Evolutionary conservation across 805 yeast genomes (phyloP).

Genomic region (Ogataea pini): DNA sequence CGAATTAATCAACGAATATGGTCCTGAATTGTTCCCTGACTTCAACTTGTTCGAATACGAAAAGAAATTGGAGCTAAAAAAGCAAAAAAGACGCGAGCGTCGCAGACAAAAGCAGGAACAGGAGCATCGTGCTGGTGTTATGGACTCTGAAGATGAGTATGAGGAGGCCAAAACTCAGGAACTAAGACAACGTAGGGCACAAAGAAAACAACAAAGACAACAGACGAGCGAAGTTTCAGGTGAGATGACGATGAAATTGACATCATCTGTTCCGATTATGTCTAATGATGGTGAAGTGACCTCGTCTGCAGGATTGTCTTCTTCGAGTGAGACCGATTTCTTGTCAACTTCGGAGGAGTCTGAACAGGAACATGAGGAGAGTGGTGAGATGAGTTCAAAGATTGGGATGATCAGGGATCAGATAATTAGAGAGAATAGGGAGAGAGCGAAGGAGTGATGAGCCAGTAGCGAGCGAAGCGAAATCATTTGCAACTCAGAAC

Average conservation of each 20-base stretch:
- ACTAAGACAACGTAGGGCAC: conserved; percentile 44
- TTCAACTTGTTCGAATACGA: conserved; percentile 59
- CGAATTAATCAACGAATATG: conserved; percentile 73
- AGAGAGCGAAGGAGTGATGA: conserved; percentile 7
- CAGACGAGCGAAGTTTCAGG: conserved; percentile 16
- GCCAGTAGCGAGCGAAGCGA: not conserved
- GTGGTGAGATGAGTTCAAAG: conserved; percentile 2
- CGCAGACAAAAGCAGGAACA: conserved; percentile 25
- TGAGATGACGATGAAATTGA: conserved; percentile 41
- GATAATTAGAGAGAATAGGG: conserved; percentile 33
- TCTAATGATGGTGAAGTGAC: conserved; percentile 42
- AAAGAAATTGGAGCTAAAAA: conserved; percentile 38
- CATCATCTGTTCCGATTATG: conserved; percentile 54
- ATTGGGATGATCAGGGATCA: conserved; percentile 30
- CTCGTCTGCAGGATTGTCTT: conserved; percentile 35
- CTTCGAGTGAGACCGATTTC: conserved; percentile 32
- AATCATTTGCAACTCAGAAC: no score
- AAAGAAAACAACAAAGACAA: conserved; percentile 29
- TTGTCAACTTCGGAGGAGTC: conserved; percentile 22
- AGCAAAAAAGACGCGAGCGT: conserved; percentile 30
- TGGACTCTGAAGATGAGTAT: conserved; percentile 45
- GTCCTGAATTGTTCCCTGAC: conserved; percentile 86
- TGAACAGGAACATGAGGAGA: conserved; percentile 14
- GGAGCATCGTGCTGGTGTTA: conserved; percentile 10
- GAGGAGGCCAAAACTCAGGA: conserved; percentile 52